A percentile compares a stretch with the other conserved stretches of the same genome.
Evolutionary conservation across 1,139 yeast species (phyloP).

Genomic region (Hansenula anomala): DNA sequence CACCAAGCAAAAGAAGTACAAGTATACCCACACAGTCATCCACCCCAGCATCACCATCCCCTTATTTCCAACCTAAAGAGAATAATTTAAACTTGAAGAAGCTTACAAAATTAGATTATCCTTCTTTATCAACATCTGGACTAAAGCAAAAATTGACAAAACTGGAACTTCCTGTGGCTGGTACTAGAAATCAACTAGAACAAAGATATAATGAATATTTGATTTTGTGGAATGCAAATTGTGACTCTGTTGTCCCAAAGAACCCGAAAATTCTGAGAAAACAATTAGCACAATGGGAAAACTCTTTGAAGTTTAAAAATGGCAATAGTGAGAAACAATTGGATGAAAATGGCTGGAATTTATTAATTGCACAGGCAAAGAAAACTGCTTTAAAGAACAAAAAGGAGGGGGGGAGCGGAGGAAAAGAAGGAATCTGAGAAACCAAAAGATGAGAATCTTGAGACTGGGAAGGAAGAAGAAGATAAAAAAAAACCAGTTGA

Average conservation of each 20-base stretch:
- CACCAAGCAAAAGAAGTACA: neutral
- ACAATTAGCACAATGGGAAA: conserved; percentile 69
- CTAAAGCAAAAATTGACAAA: conserved; percentile 55
- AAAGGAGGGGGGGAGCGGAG: conserved; percentile 1
- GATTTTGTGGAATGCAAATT: conserved; percentile 76
- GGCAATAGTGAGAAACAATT: conserved; percentile 26
- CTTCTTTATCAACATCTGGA: conserved; percentile 54
- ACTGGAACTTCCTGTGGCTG: conserved; percentile 54
- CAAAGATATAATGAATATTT: conserved; percentile 75
- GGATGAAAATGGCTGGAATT: conserved; percentile 44
- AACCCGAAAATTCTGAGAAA: conserved; percentile 49
- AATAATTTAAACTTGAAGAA: conserved; percentile 13
- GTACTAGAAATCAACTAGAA: conserved; percentile 62
- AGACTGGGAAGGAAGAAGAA: neutral
- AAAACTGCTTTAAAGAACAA: conserved; percentile 24
- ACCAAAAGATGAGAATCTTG: neutral
- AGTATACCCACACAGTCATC: conserved; percentile 5
- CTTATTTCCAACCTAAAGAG: conserved; percentile 7
- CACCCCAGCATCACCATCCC: conserved; percentile 13
- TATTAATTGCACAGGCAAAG: conserved; percentile 48
- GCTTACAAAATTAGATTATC: conserved; percentile 59
- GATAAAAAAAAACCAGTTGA: neutral
- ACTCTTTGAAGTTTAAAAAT: conserved; percentile 22
- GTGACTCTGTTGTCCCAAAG: conserved; percentile 70
- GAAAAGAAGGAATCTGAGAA: neutral